These are phyloP conservation scores for Rosellinia necatrix DNA, from an alignment of 2,329 filamentous ascomycete genomes.

Conservation along the genomic window DNA sequence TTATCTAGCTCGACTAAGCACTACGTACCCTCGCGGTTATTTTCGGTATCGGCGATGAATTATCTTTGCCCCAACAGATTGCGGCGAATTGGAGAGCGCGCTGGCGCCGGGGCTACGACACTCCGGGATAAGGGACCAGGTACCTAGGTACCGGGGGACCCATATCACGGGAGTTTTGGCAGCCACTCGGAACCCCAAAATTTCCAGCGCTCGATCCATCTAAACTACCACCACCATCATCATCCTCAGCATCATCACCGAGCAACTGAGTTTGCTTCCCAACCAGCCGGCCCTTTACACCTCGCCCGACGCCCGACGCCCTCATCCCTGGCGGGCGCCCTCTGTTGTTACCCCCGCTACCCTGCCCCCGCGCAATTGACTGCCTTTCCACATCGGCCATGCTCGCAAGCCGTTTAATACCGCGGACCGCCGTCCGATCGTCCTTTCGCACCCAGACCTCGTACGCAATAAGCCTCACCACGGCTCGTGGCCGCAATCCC, in stretches of 20 bases:
- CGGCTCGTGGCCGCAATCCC: conserved; percentile 21
- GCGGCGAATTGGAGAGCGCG: conserved; percentile 14
- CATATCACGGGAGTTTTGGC: conserved; percentile 16
- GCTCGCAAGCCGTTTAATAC: conserved; percentile 66
- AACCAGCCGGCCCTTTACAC: background rate
- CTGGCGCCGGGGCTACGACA: conserved; percentile 14
- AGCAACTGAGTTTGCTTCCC: background rate
- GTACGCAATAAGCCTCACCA: conserved; percentile 43
- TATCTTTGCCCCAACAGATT: conserved; percentile 14
- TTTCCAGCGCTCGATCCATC: conserved; percentile 10
- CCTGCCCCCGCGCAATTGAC: conserved; percentile 14
- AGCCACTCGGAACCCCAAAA: conserved; percentile 27
- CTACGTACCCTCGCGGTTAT: conserved; percentile 17
- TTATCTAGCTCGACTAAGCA: no score
- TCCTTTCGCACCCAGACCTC: conserved; percentile 57
- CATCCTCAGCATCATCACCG: background rate
- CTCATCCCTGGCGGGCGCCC: background rate
- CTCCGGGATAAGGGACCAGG: conserved; percentile 4
- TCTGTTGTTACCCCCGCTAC: background rate
- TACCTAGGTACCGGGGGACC: background rate
- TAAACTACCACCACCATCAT: background rate
- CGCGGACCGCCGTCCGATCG: conserved; percentile 61
- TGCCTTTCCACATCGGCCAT: conserved; percentile 47
- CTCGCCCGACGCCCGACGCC: background rate
- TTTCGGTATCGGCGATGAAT: conserved; percentile 18